These are phyloP conservation scores for Acanthamoeba royreba DNA, from an alignment of 208 protist genomes.

Conservation along the genomic window DNA sequence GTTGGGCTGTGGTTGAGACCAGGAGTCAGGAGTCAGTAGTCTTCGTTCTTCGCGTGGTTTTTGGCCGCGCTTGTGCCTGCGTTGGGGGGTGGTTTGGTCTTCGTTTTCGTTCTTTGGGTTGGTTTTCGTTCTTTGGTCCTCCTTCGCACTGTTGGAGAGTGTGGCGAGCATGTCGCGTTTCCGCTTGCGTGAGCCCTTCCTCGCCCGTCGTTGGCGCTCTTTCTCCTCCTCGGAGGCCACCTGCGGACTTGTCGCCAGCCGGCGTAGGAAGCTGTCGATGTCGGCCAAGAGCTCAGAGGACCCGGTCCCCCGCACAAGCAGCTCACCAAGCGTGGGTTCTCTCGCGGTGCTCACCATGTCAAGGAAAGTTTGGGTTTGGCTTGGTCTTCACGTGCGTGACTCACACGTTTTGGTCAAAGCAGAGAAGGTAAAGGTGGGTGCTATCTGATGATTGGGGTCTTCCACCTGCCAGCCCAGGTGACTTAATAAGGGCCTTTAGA, in stretches of 20 bases:
- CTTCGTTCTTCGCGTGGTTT: not conserved
- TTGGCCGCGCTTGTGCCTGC: not conserved
- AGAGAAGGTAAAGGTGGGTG: too few relatives aligned
- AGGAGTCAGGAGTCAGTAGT: not conserved
- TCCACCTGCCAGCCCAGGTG: too few relatives aligned
- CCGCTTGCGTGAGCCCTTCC: not conserved
- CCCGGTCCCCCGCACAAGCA: not conserved
- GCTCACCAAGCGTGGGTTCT: not conserved
- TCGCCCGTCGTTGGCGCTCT: not conserved
- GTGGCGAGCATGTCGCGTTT: not conserved
- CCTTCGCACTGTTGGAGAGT: not conserved
- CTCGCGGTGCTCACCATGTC: not conserved
- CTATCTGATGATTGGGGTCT: too few relatives aligned
- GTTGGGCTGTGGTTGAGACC: not conserved
- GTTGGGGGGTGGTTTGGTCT: not conserved
- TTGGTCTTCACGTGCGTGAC: too few relatives aligned
- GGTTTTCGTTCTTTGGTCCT: not conserved
- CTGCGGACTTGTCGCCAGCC: not conserved
- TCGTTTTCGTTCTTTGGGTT: not conserved
- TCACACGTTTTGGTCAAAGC: too few relatives aligned
- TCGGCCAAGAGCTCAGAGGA: not conserved
- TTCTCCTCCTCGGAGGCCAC: not conserved
- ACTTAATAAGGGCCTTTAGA: too few relatives aligned
- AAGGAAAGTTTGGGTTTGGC: not conserved
- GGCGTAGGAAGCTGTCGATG: not conserved